Conservation (phyloP, 495 filamentous ascomycete genomes). For the Hyphodiscus hymeniophilus region DNA sequence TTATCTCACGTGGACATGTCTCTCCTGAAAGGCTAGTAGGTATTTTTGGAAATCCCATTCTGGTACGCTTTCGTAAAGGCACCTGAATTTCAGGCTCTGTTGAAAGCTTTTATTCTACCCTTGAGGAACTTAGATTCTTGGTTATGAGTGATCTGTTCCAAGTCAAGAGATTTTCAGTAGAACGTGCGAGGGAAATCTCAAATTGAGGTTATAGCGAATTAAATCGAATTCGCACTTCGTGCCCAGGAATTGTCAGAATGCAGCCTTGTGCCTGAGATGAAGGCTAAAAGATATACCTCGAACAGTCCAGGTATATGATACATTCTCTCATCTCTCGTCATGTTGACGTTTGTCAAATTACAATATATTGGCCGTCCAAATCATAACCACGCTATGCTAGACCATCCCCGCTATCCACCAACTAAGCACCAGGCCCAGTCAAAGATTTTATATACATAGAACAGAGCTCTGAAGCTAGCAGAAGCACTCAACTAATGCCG, state of each 20-base stretch:
- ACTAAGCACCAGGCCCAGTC: conserved; percentile 19
- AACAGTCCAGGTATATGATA: conserved; percentile 1
- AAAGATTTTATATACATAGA: conserved; percentile 16
- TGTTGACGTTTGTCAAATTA: not conserved
- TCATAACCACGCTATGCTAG: conserved; percentile 13
- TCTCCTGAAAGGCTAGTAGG: not conserved
- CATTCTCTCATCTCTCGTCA: not conserved
- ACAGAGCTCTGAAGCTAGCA: not conserved
- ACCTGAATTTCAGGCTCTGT: too few species aligned
- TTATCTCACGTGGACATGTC: not conserved
- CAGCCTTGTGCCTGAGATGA: too few species aligned
- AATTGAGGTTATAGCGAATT: too few species aligned
- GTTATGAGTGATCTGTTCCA: too few species aligned
- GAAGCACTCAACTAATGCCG: conserved; percentile 3
- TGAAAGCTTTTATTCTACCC: too few species aligned
- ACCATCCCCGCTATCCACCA: conserved; percentile 1
- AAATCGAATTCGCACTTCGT: too few species aligned
- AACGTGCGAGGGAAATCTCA: too few species aligned
- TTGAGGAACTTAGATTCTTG: too few species aligned
- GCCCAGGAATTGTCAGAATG: too few species aligned
- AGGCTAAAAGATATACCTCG: not conserved
- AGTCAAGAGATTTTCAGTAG: too few species aligned
- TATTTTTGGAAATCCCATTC: not conserved
- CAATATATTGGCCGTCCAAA: not conserved
- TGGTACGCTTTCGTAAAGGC: too few species aligned